Evolutionary conservation across 371 early-diverging fungal species (phyloP), one percentile per base, ranked within the genome.

Genomic region (Batkoa obscura): DNA sequence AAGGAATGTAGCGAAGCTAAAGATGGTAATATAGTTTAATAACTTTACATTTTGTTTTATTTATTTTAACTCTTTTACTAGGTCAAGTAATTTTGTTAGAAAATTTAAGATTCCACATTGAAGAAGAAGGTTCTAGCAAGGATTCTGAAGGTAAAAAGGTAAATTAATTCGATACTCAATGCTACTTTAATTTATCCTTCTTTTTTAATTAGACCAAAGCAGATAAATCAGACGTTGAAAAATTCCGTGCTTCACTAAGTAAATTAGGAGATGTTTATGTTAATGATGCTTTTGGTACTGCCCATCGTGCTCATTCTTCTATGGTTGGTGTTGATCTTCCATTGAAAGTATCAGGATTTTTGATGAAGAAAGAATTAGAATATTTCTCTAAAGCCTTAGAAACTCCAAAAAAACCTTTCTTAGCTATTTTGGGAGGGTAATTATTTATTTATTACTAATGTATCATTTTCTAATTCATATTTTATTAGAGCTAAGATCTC

Each of bases 281-380:
- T 57, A 96, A 96, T 74, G 98, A 99, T 71, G 98, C 97, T 37
- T 99, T 99, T 70, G 98, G 98, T 59, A 94, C 95, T 48, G 93
- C 97, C 59, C 98, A 99, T 71, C 87, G 98, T 66, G 91, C 92
- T 47, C 87, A 81, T 72, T 86, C 86, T 60, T 96, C 97, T 56
- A 93, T 96, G 85, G 94, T 93, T 47, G 96, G 97, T 58, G 87
- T 95, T 55, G 75, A 90, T 49, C 76, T 97, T 56, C 84, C 88
- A 55, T 70, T 82, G 60, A 81, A 84, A 56, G 94, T 93, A 32
- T 87, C 97, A 45, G 99, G 99, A 57, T 83, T 96, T 68, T 76
- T 98, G 67, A 90, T 99, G 90, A 89, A 94, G 79, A 95, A 96
- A 80, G 99, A 99, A 76, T 78, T 98, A 41, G 88, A 91, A 65